These are phyloP conservation scores for Cryptococcus sp. DNA, from an alignment of 1,284 basidiomycete species.

Conservation along the genomic window DNA sequence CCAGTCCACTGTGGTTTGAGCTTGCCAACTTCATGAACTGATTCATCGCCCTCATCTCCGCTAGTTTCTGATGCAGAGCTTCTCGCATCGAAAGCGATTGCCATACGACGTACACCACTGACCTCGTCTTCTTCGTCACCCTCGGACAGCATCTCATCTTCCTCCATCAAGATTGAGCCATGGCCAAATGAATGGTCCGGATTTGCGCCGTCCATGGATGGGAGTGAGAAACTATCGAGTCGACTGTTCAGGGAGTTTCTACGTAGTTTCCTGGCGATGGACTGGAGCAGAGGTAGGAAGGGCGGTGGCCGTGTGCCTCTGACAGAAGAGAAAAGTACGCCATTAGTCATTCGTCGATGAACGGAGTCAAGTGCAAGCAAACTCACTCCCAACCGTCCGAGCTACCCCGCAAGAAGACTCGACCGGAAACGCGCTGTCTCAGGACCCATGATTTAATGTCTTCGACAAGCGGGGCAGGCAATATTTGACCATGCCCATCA, in stretches of 20 bases:
- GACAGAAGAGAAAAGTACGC: conserved; percentile 3
- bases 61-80: conserved; percentile 33
- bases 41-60: conserved; percentile 21
- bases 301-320: conserved; percentile 39
- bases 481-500: conserved; percentile 35
- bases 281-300: conserved; percentile 41
- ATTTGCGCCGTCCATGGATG: conserved; percentile 2
- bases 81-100: conserved; percentile 38
- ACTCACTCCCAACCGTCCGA: conserved; percentile 38
- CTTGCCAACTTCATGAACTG: not conserved
- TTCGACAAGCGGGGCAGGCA: conserved; percentile 41
- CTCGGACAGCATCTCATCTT: conserved; percentile 22
- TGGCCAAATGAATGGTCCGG: conserved; percentile 10
- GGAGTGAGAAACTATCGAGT: not conserved
- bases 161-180: conserved; percentile 31
- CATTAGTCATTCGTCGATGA: not conserved
- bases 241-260: conserved; percentile 30
- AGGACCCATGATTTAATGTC: conserved; percentile 48
- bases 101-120: conserved; percentile 42
- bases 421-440: conserved; percentile 38
- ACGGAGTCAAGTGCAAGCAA: not conserved
- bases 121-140: conserved; percentile 19
- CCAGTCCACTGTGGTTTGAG: conserved; percentile 38
- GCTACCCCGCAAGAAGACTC: conserved; percentile 35
- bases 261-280: conserved; percentile 41